A percentile compares a stretch with the other conserved stretches of the same genome.
These are phyloP conservation scores for Amaranthus palmeri DNA, from an alignment of 148 eudicot genomes.

Conservation along the genomic window DNA sequence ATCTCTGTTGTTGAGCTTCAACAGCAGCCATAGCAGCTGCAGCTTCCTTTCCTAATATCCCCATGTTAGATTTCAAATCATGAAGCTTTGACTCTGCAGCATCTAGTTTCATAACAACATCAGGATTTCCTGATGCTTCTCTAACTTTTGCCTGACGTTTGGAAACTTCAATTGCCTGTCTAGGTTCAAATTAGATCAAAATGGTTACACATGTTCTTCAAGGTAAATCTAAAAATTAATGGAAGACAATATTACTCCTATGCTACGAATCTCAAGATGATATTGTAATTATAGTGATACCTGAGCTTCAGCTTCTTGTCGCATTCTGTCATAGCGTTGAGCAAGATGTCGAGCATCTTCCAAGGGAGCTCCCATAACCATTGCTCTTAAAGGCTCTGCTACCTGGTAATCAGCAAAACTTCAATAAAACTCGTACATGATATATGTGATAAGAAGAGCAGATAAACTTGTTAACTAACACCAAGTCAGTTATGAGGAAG, in stretches of 20 bases:
- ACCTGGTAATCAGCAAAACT: conserved; percentile 38
- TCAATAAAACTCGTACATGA: background rate
- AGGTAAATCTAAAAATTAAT: background rate
- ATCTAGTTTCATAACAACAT: conserved; percentile 71
- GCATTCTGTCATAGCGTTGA: conserved; percentile 91
- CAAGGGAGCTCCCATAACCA: conserved; percentile 99
- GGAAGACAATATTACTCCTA: background rate
- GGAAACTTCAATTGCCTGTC: conserved; percentile 92
- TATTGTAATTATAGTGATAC: conserved; percentile 31
- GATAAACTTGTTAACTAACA: too few relatives aligned
- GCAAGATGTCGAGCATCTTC: conserved; percentile 99
- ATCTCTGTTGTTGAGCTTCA: conserved; percentile 91
- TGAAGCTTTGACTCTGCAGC: conserved; percentile 80
- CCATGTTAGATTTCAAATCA: conserved; percentile 80
- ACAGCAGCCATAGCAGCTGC: conserved; percentile 97
- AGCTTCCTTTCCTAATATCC: conserved; percentile 86
- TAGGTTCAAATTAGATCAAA: conserved; percentile 44
- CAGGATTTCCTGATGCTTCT: conserved; percentile 78
- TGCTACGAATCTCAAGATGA: background rate
- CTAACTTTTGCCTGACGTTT: conserved; percentile 78
- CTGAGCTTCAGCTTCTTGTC: conserved; percentile 99
- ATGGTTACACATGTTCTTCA: conserved; percentile 26
- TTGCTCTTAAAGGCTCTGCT: conserved; percentile 94
- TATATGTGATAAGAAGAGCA: background rate
- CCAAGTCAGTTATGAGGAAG: too few relatives aligned